Base-by-base conservation (phyloP, 129 eudicot species). In the Flaveria bidentis region DNA sequence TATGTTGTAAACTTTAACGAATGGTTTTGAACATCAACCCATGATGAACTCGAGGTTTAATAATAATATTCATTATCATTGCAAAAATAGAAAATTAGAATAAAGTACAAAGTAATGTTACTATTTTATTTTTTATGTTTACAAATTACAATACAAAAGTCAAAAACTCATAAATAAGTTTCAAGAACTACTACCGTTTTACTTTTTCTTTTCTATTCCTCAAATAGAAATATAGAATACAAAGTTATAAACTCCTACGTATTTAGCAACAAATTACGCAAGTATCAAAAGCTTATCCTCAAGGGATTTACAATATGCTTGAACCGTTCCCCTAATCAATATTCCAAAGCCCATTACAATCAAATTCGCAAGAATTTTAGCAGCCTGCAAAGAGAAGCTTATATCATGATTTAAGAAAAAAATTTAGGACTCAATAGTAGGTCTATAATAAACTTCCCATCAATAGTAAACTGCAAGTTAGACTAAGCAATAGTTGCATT, bases 261-360 rank as follows among this genome's bases (percentile, higher is more conserved):
- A 56, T 16, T 62, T 66, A 9, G 49, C 18, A 58, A 42, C 33
- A 11, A n/a, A 30, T 26, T 25, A 66, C 18, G 13, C 57, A 25
- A 12, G 61, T 22, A 49, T 17, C 25, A 53, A 49, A 58, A 39
- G 70, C 85, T 76, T 73, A 91, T 96, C 89, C 42, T 89, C 80
- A 64, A 91, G 83, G 52, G 97, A 96, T 71, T 91, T 91, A 6
- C 92, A 89, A 81, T 89, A 91, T 58, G 96, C 97, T 82, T 87
- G 96, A 66, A 77, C 86, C 62, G 89, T 52, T 76, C 91, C 97
- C 76, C 97, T 89, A 44, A 81, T 78, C 76, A 91, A 45, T 17
- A 91, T 82, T 73, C 96, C 92, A 67, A 87, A 84, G 39, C 97
- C 96, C 92, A 91, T 76, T 25, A 91, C 74, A 47, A 91, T 22